phyloP scores from a whole-genome alignment of 371 early-diverging fungal genomes.

The Conidiobolus incongruus region DNA sequence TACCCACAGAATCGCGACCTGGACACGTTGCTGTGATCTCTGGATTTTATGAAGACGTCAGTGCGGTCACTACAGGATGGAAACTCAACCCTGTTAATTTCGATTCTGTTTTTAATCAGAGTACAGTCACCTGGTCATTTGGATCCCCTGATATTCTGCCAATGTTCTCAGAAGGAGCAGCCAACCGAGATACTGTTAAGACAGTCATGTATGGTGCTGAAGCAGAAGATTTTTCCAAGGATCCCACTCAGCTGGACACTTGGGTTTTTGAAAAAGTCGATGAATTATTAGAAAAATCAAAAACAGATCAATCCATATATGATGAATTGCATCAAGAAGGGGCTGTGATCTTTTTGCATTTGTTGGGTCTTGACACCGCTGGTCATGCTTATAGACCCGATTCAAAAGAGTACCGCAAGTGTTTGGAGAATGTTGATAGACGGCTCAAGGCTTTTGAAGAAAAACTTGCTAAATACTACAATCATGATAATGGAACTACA shows the following conservation, averaged over 20 bases:
- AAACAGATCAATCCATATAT: constrained; percentile 11
- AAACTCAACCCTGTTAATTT: constrained; percentile 91
- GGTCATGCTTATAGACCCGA: constrained; percentile 77
- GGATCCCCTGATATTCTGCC: constrained; percentile 92
- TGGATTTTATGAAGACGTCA: constrained; percentile 93
- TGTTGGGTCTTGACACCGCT: constrained; percentile 85
- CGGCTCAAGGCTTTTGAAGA: constrained; percentile 40
- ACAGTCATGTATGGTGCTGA: constrained; percentile 78
- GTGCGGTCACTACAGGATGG: constrained; percentile 93
- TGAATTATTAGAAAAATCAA: constrained; percentile 26
- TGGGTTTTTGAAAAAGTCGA: constrained; percentile 66
- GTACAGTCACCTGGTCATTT: constrained; percentile 83
- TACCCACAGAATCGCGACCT: constrained; percentile 96
- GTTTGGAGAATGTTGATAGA: constrained; percentile 58
- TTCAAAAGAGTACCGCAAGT: constrained; percentile 57
- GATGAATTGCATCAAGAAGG: constrained; percentile 24
- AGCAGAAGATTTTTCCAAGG: constrained; percentile 72
- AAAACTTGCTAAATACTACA: constrained; percentile 47
- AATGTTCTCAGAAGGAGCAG: constrained; percentile 84
- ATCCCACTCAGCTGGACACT: constrained; percentile 61
- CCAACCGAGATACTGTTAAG: constrained; percentile 45
- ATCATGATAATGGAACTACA: constrained; percentile 57
- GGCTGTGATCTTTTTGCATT: constrained; percentile 73
- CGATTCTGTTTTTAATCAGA: constrained; percentile 85
- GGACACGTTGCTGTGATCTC: constrained; percentile 93